Conservation (phyloP, 495 filamentous ascomycete species). For the Penicillium longicatenatum region DNA sequence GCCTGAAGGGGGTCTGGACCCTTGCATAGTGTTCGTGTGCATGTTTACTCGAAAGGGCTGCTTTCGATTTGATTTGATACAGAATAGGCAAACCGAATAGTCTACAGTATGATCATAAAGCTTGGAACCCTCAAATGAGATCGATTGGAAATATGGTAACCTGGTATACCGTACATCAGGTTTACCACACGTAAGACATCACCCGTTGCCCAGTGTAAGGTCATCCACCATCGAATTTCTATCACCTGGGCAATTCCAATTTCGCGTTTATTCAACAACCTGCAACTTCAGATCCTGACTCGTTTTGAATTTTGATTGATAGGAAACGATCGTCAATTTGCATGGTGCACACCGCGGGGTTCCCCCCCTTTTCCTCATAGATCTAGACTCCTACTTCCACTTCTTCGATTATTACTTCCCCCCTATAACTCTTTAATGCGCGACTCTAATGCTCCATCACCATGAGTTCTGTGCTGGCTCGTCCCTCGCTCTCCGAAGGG, state of each 20-base stretch:
- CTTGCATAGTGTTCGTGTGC: constrained; percentile 22
- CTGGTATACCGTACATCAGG: background rate
- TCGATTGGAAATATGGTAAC: background rate
- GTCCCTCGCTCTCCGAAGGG: constrained; percentile 30
- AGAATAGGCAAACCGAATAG: too few species aligned
- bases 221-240: too few species aligned
- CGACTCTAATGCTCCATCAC: constrained; percentile 1
- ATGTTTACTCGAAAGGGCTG: constrained; percentile 19
- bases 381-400: constrained; percentile 7
- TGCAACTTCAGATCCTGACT: background rate
- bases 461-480: constrained; percentile 31
- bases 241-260: background rate
- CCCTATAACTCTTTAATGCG: background rate
- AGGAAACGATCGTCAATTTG: constrained; percentile 20
- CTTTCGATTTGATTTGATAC: too few species aligned
- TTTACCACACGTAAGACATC: constrained; percentile 6
- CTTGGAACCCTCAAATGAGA: background rate
- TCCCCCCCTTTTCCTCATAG: constrained; percentile 18
- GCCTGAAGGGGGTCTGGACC: constrained; percentile 27
- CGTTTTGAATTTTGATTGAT: background rate
- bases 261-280: background rate
- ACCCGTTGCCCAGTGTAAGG: background rate
- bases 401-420: background rate
- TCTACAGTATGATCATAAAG: too few species aligned
- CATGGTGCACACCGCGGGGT: constrained; percentile 19